Base-by-base conservation (phyloP, 148 eudicot species). In the Vaccinium myrtillus region DNA sequence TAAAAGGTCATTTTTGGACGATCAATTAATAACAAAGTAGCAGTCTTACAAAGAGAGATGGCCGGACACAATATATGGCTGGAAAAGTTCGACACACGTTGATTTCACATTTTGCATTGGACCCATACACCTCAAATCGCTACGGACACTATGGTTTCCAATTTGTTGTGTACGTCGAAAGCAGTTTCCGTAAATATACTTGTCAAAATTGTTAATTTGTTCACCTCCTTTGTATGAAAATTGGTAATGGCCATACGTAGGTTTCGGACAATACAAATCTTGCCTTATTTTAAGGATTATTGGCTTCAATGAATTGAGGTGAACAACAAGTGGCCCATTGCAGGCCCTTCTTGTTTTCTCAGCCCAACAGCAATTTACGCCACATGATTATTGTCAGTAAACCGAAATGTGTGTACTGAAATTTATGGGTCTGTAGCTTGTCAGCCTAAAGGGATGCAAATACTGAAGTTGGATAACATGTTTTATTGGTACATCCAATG, bases 321-420 rank as follows among this genome's bases (percentile, higher is more conserved):
- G 19, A 0, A 46, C 18, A 53, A 43, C 27, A 53, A 8, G 43
- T 48, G 83, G 55, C 56, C 83, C 83, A 81, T 81, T 48, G 83
- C 56, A 48, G 36, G 75, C 36, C 74, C 75, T 14, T 48, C 75
- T 65, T n/a, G 56, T 46, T 81, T 46, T 67, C 32, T 25, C 75
- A 65, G 50, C 19, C 27, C 39, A 49, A 21, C 43, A 65, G 39
- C 39, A 49, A 67, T 46, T 54, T 46, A 15, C 23, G 55, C 56
- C 30, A 46, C 75, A 65, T 81, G 58, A 48, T 81, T 43, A 5
- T 4, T 81, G 83, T 48, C 75, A 81, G 25, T 81, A 46, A 25
- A 5, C 27, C 8, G 21, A 81, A 18, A 48, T 13, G 74, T 4
- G 13, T 4, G n/a, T 15, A 11, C 75, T 48, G 43, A 59, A 5